These are phyloP conservation scores for Porphyrellus cyaneotinctus DNA, from an alignment of 768 basidiomycete genomes.

Conservation along the genomic window DNA sequence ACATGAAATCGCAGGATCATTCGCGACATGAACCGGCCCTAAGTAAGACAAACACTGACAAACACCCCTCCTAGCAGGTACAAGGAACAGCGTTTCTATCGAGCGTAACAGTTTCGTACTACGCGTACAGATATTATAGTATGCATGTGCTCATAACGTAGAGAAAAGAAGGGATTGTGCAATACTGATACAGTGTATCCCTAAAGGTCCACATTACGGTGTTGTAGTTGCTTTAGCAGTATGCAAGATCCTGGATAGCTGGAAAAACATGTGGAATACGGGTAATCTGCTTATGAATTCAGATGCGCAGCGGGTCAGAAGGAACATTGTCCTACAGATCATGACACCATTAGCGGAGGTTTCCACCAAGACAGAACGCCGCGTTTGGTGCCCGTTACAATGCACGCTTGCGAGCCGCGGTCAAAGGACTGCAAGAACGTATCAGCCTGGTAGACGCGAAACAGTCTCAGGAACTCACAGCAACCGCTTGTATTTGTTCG, in stretches of 20 bases:
- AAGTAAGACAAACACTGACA: constrained; percentile 32
- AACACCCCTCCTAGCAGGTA: constrained; percentile 9
- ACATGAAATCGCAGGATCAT: constrained; percentile 25
- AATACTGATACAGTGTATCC: constrained; percentile 33
- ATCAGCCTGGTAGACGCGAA: constrained; percentile 24
- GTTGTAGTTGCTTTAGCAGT: constrained; percentile 25
- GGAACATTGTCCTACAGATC: constrained; percentile 23
- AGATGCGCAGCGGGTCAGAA: constrained; percentile 6
- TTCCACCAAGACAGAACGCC: constrained; percentile 60
- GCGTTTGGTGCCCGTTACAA: constrained; percentile 54
- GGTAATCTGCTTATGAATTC: constrained; percentile 2
- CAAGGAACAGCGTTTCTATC: background rate
- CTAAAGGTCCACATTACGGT: constrained; percentile 25
- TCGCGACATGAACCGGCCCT: constrained; percentile 32
- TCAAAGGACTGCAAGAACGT: constrained; percentile 42
- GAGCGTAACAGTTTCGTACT: constrained; percentile 4
- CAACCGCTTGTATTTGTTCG: constrained; percentile 31
- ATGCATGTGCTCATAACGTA: constrained; percentile 23
- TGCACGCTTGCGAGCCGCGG: constrained; percentile 34
- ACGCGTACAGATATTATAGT: constrained; percentile 27
- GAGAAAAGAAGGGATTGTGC: constrained; percentile 12
- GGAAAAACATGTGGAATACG: constrained; percentile 6
- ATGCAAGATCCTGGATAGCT: constrained; percentile 29
- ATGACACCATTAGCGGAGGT: constrained; percentile 27
- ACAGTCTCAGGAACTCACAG: constrained; percentile 25